Evolutionary conservation across 768 basidiomycete species (phyloP).

Genomic region (Kwoniella mangroviensis): DNA sequence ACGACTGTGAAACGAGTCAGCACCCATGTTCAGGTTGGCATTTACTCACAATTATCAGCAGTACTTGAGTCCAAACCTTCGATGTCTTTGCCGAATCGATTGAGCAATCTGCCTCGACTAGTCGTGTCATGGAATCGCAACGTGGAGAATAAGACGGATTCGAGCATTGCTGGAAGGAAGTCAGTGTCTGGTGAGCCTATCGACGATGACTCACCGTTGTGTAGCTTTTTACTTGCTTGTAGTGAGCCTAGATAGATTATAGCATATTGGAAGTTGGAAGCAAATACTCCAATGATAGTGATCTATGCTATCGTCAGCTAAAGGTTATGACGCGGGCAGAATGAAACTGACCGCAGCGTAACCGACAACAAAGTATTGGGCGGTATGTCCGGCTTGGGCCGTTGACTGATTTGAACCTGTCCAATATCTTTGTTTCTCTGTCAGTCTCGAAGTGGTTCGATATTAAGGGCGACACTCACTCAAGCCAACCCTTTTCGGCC

Average conservation of each 20-base stretch:
- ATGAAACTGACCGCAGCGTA: constrained; percentile 65
- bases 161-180: constrained; percentile 64
- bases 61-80: constrained; percentile 82
- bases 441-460: constrained; percentile 1
- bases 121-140: constrained; percentile 93
- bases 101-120: constrained; percentile 70
- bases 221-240: constrained; percentile 74
- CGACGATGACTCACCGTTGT: constrained; percentile 63
- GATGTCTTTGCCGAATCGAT: constrained; percentile 71
- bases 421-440: constrained; percentile 60
- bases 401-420: constrained; percentile 60
- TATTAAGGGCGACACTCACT: constrained; percentile 27
- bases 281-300: constrained; percentile 70
- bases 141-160: constrained; percentile 81
- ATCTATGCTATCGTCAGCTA: constrained; percentile 53
- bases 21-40: not conserved
- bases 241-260: constrained; percentile 83
- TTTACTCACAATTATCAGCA: constrained; percentile 73
- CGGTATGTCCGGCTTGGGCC: constrained; percentile 56
- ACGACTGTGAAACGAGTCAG: constrained; percentile 31
- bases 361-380: constrained; percentile 70
- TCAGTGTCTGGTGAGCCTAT: constrained; percentile 32
- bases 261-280: constrained; percentile 42
- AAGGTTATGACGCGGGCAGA: not conserved
- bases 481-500: constrained; percentile 71